A percentile compares a stretch with the other conserved stretches of the same genome.
These are phyloP conservation scores for Mariannaea sp. DNA, from an alignment of 2,329 filamentous ascomycete species.

Conservation along the genomic window DNA sequence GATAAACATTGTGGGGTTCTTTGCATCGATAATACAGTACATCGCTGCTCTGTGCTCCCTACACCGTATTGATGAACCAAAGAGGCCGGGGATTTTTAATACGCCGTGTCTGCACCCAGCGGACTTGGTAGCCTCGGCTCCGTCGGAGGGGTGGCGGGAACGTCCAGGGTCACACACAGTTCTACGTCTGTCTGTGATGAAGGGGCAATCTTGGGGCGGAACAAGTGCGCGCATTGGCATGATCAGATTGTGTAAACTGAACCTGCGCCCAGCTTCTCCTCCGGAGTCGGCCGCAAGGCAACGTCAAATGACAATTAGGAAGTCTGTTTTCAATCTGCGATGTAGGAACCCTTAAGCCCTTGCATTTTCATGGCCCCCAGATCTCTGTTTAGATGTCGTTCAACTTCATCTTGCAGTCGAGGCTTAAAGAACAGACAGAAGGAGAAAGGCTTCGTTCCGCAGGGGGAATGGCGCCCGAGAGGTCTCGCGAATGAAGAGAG, in stretches of 20 bases:
- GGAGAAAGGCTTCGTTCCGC: constrained; percentile 36
- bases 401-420: constrained; percentile 37
- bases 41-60: too few relatives aligned
- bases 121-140: constrained; percentile 38
- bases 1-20: constrained; percentile 30
- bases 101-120: constrained; percentile 18
- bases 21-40: constrained; percentile 10
- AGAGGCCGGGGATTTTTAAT: constrained; percentile 31
- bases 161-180: constrained; percentile 35
- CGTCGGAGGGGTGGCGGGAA: constrained; percentile 39
- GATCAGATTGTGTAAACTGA: constrained; percentile 33
- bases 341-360: neutral
- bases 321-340: constrained; percentile 2
- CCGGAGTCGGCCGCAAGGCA: constrained; percentile 24
- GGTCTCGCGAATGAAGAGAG: constrained; percentile 35
- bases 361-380: constrained; percentile 6
- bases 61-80: constrained; percentile 21
- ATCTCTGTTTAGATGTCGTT: constrained; percentile 31
- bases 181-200: constrained; percentile 34
- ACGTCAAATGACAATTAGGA: constrained; percentile 5
- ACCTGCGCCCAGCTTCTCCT: constrained; percentile 22
- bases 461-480: constrained; percentile 34
- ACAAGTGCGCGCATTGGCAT: constrained; percentile 33
- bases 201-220: constrained; percentile 34
- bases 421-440: constrained; percentile 36